phyloP scores from a whole-genome alignment of 1,139 yeast species.

The Kurtzmaniella quercitrusa region DNA sequence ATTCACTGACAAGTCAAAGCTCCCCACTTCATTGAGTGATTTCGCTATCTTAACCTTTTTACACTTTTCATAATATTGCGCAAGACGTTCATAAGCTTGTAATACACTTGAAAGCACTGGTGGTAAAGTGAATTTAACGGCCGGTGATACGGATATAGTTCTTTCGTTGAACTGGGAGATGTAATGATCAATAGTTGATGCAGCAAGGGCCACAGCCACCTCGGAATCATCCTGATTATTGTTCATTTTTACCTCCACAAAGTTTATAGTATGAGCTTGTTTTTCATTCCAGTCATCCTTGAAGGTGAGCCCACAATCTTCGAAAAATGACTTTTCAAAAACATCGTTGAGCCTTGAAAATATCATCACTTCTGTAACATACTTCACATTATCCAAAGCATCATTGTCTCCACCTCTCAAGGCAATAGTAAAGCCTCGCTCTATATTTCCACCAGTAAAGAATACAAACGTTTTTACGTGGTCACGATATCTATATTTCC shows the following conservation, averaged over 20 bases:
- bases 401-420: conserved; percentile 73
- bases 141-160: conserved; percentile 69
- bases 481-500: conserved; percentile 53
- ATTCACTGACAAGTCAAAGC: conserved; percentile 24
- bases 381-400: conserved; percentile 62
- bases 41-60: conserved; percentile 18
- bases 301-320: conserved; percentile 64
- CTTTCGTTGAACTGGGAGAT: conserved; percentile 47
- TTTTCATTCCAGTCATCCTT: conserved; percentile 13
- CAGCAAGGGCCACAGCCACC: conserved; percentile 4
- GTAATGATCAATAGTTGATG: conserved; percentile 40
- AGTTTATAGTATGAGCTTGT: conserved; percentile 12
- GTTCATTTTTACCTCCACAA: conserved; percentile 8
- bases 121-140: conserved; percentile 67
- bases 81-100: conserved; percentile 45
- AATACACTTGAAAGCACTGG: conserved; percentile 54
- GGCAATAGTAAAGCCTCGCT: conserved; percentile 76
- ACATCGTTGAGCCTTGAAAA: conserved; percentile 73
- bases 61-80: conserved; percentile 25
- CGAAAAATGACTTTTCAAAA: conserved; percentile 75
- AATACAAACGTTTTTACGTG: conserved; percentile 67
- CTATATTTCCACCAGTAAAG: conserved; percentile 71
- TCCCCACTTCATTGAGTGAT: conserved; percentile 13
- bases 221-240: conserved; percentile 1
- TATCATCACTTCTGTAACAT: conserved; percentile 75